Percentiles rank a stretch among this genome's conserved stretches.
Conservation (phyloP, 2,329 filamentous ascomycete genomes). For the Sclerotinia nivalis region DNA sequence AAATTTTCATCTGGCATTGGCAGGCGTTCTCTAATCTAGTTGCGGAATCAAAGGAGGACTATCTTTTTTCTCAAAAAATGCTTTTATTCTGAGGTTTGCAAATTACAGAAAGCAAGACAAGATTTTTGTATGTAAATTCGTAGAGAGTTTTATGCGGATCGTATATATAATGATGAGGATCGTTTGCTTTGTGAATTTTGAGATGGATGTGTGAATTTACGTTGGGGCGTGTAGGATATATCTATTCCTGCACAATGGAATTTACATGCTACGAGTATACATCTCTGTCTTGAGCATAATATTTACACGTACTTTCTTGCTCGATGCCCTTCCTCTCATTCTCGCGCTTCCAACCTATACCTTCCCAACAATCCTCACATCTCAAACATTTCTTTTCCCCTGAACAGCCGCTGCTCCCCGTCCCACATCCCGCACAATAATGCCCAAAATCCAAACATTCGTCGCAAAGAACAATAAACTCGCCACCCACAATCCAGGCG, state of each 20-base stretch:
- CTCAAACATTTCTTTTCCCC: background rate
- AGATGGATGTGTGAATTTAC: background rate
- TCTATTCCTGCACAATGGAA: too few species aligned
- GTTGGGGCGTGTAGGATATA: background rate
- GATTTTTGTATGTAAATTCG: background rate
- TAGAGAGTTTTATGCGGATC: background rate
- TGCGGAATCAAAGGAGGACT: background rate
- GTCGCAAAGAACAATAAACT: constrained; percentile 78
- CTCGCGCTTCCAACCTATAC: background rate
- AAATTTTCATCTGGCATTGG: background rate
- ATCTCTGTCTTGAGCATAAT: background rate
- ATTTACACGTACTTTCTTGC: background rate
- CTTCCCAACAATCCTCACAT: background rate
- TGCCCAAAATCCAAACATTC: constrained; percentile 83
- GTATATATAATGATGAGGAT: background rate
- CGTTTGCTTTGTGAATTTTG: background rate
- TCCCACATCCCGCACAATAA: constrained; percentile 69
- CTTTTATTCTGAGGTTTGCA: background rate
- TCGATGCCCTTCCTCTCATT: background rate
- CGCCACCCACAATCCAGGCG: constrained; percentile 77
- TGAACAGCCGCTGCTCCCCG: background rate
- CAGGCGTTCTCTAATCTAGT: constrained; percentile 13
- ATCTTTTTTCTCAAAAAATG: background rate
- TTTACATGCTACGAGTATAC: background rate
- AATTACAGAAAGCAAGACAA: background rate